These are phyloP conservation scores for Pulveroboletus sp. DNA, from an alignment of 768 basidiomycete species.

Conservation along the genomic window DNA sequence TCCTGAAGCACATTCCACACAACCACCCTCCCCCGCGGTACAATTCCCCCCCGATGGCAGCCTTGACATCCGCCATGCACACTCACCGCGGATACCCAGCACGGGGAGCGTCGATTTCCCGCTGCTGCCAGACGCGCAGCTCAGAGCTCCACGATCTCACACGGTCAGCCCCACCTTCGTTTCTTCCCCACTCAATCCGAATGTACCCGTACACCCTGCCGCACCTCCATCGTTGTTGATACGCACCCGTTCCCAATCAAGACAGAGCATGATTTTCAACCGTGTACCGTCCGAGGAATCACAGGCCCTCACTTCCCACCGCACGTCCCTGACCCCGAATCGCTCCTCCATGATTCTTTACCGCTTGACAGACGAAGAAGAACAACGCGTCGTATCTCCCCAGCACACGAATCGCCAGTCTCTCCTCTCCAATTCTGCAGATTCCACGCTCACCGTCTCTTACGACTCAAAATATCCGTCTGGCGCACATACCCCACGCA, in stretches of 20 bases:
- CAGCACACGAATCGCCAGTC: conserved; percentile 40
- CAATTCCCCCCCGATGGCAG: conserved; percentile 5
- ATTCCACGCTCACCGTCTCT: conserved; percentile 47
- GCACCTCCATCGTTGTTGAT: conserved; percentile 9
- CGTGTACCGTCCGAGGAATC: conserved; percentile 46
- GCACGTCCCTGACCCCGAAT: conserved; percentile 17
- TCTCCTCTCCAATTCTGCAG: conserved; percentile 50
- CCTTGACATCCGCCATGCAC: not conserved
- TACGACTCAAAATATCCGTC: conserved; percentile 68
- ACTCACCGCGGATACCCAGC: conserved; percentile 21
- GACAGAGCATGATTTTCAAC: conserved; percentile 39
- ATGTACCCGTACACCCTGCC: conserved; percentile 18
- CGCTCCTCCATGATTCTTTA: conserved; percentile 69
- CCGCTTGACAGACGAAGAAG: conserved; percentile 44
- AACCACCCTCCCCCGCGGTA: conserved; percentile 35
- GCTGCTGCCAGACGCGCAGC: conserved; percentile 22
- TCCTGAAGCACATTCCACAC: conserved; percentile 43
- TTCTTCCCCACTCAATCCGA: conserved; percentile 55
- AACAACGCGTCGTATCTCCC: conserved; percentile 32
- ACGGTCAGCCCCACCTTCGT: conserved; percentile 34
- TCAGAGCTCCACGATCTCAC: conserved; percentile 25
- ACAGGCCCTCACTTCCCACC: conserved; percentile 36
- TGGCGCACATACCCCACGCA: conserved; percentile 27
- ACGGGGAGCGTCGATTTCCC: conserved; percentile 30
- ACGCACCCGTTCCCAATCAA: conserved; percentile 40